phyloP scores from a whole-genome alignment of 345 rosid genomes.

The Moricandia moricandioides region DNA sequence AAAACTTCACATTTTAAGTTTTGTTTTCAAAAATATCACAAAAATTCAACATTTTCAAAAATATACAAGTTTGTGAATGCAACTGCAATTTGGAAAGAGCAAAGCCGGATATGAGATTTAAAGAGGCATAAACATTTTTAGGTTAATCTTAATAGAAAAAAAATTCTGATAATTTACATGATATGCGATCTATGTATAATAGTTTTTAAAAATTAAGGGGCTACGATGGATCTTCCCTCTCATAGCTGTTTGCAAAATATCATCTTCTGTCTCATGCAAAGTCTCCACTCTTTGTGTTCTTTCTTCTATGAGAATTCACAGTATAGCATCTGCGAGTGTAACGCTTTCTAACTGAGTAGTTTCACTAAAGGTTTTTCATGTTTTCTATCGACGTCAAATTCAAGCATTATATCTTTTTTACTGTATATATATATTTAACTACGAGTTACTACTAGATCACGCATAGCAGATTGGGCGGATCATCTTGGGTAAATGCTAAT shows the following conservation, averaged over 20 bases:
- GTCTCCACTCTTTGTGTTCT: background rate
- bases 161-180: too few species aligned
- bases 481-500: background rate
- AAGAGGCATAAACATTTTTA: too few species aligned
- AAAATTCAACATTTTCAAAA: background rate
- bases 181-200: too few species aligned
- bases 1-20: background rate
- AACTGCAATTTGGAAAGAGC: background rate
- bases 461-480: slow-evolving; percentile 3
- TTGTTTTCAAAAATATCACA: background rate
- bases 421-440: too few species aligned
- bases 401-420: background rate
- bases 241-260: background rate
- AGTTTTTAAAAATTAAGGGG: too few species aligned
- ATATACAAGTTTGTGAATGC: background rate
- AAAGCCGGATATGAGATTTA: too few species aligned
- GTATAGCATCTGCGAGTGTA: background rate
- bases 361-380: background rate
- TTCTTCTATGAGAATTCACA: too few species aligned
- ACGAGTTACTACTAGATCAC: slow-evolving; percentile 5
- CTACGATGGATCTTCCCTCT: too few species aligned
- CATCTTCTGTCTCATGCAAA: background rate
- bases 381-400: background rate
- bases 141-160: too few species aligned
- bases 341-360: background rate